These are phyloP conservation scores for Camellia sinensis DNA, from an alignment of 148 eudicot species.

Conservation along the genomic window DNA sequence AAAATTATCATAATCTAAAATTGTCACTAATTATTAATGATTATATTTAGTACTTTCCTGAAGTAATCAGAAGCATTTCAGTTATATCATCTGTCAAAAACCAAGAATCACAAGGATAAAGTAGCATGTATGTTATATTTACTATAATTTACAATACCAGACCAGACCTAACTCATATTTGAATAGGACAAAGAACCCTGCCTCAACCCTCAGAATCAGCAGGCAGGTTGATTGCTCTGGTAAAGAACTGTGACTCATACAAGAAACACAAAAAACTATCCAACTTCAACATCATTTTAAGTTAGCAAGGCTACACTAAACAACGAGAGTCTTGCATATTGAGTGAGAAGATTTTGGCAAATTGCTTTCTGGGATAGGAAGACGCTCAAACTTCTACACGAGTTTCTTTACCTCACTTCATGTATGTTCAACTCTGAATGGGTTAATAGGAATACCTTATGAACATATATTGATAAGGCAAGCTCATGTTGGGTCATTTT, in stretches of 20 bases:
- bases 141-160: not conserved
- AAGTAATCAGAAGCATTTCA: not conserved
- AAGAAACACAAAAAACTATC: slow-evolving; percentile 4
- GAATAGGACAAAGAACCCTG: slow-evolving; percentile 3
- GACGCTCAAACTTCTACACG: not conserved
- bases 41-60: not conserved
- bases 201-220: slow-evolving; percentile 10
- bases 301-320: not conserved
- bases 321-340: not conserved
- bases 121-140: not conserved
- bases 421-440: not conserved
- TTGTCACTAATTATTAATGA: not conserved
- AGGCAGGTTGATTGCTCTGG: slow-evolving; percentile 2
- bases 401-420: not conserved
- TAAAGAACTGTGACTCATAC: not conserved
- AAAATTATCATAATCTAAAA: not conserved
- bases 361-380: not conserved
- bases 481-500: slow-evolving; percentile 95
- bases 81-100: not conserved
- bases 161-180: not conserved
- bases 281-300: not conserved
- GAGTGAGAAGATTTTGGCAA: not conserved
- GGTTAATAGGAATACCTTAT: slow-evolving; percentile 57
- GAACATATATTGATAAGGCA: slow-evolving; percentile 84
- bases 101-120: not conserved